Evolutionary conservation across 208 protist species (phyloP), one percentile per base, ranked within the genome.

Genomic region (Trypanosoma scelopori): DNA sequence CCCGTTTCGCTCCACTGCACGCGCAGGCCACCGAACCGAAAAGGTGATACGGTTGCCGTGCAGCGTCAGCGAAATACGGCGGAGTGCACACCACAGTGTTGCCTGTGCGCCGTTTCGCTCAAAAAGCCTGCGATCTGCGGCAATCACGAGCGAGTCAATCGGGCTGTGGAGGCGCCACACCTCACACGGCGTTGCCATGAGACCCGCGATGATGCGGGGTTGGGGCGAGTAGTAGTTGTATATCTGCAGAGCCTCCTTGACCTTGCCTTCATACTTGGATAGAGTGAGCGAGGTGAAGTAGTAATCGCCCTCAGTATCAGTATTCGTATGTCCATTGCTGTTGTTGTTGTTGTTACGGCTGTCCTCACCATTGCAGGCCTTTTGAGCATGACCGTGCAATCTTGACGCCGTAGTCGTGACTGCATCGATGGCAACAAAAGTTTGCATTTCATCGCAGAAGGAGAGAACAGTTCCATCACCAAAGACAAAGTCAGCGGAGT

Each of bases 401-500:
- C 6, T 32, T 28, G 5, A 27, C 11, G 22, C 25, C 4, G 48
- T 23, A 30, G 23, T 6, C 37, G 20, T 20, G 20, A 42, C 27
- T 11, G 67, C 63, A 42, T 49, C 53, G 18, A 94, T 70, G 16
- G 82, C 82, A 18, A 91, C 86, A 60, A 92, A 93, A 12, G 86
- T 93, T 75, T 86, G 81, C 89, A 95, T 95, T 51, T 79, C 22
- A 64, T 95, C 84, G 23, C 74, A 69, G 52, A 95, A 95, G 15
- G 84, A 84, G 18, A 95, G 71, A 1, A 95, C 79, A 13, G 85
- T 89, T 50, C 86, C 84, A 58, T 95, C 89, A n/a, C 70, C 79
- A 63, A 78, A 93, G n/a, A 95, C 60, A 55, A 92, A 92, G 60
- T 95, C 89, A 3, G 74, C 76, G 3, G 76, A 80, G 18, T 78